phyloP scores from a whole-genome alignment of 75 land plant genomes.

The Azolla pinnata region DNA sequence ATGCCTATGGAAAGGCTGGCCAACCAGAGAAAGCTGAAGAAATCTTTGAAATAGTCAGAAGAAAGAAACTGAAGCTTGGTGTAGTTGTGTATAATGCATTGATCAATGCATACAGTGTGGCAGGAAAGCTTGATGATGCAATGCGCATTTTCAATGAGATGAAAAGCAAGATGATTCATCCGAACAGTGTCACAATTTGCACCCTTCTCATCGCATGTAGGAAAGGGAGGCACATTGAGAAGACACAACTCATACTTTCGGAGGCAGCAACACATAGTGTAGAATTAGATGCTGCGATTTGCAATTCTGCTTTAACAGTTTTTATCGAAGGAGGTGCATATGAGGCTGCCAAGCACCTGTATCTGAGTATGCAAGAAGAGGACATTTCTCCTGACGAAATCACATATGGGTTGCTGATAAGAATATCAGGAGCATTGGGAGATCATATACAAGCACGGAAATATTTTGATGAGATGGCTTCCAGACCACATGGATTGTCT shows the following conservation, averaged over 20 bases:
- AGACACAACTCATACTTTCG: conserved; percentile 44
- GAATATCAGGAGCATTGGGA: conserved; percentile 48
- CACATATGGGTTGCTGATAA: conserved; percentile 64
- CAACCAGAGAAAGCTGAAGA: conserved; percentile 65
- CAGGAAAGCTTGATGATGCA: conserved; percentile 59
- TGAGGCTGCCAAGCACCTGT: conserved; percentile 52
- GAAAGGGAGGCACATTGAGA: conserved; percentile 49
- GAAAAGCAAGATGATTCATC: conserved; percentile 52
- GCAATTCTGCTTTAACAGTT: conserved; percentile 72
- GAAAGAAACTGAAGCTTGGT: conserved; percentile 52
- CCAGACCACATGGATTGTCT: conserved; percentile 36
- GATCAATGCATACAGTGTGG: conserved; percentile 79
- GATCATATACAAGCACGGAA: conserved; percentile 45
- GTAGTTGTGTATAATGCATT: conserved; percentile 69
- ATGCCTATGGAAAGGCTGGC: conserved; percentile 78
- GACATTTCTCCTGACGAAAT: conserved; percentile 47
- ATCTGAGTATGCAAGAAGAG: conserved; percentile 43
- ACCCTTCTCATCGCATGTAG: conserved; percentile 79
- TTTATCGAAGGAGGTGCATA: conserved; percentile 65
- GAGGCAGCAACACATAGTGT: conserved; percentile 51
- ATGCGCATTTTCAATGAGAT: conserved; percentile 57
- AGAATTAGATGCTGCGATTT: conserved; percentile 53
- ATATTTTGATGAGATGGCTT: conserved; percentile 52
- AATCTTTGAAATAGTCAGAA: conserved; percentile 58
- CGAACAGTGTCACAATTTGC: conserved; percentile 74